Conservation (phyloP, 2,329 filamentous ascomycete genomes). For the Colletotrichum phormii region DNA sequence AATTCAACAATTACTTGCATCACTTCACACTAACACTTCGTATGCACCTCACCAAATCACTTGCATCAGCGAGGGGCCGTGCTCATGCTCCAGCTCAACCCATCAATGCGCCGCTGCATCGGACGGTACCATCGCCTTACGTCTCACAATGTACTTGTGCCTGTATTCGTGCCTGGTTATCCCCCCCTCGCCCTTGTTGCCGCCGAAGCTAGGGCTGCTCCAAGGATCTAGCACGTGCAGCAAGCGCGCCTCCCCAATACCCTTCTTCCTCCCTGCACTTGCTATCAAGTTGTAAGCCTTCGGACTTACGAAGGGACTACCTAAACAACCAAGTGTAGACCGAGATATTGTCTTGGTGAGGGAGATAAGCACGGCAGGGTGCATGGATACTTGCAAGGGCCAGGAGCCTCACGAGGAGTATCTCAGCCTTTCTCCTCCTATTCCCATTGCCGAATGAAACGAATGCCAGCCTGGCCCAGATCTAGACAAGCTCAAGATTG, state of each 20-base stretch:
- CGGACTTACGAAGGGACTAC: neutral
- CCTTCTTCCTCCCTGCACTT: neutral
- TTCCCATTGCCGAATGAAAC: too few species aligned
- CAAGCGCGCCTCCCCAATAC: neutral
- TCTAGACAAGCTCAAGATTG: too few species aligned
- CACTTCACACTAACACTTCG: neutral
- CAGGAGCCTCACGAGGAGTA: neutral
- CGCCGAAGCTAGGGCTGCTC: slow-evolving; percentile 27
- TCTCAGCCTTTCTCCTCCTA: neutral
- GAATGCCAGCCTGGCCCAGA: too few species aligned
- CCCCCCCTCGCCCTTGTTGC: neutral
- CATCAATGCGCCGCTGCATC: slow-evolving; percentile 10
- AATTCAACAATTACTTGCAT: slow-evolving; percentile 19
- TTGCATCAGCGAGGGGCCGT: slow-evolving; percentile 28
- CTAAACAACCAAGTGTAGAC: neutral
- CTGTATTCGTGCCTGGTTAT: too few species aligned
- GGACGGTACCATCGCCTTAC: slow-evolving; percentile 1
- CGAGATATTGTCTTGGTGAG: neutral
- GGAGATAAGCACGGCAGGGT: slow-evolving; percentile 19
- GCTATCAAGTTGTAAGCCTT: neutral
- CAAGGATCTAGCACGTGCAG: slow-evolving; percentile 8
- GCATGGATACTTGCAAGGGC: slow-evolving; percentile 14
- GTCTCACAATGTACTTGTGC: neutral
- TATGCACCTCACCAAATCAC: neutral
- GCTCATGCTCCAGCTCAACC: neutral